A percentile compares a stretch with the other conserved stretches of the same genome.
These are phyloP conservation scores for Brasenia schreberi DNA, from an alignment of 164 flowering plant genomes.

Conservation along the genomic window DNA sequence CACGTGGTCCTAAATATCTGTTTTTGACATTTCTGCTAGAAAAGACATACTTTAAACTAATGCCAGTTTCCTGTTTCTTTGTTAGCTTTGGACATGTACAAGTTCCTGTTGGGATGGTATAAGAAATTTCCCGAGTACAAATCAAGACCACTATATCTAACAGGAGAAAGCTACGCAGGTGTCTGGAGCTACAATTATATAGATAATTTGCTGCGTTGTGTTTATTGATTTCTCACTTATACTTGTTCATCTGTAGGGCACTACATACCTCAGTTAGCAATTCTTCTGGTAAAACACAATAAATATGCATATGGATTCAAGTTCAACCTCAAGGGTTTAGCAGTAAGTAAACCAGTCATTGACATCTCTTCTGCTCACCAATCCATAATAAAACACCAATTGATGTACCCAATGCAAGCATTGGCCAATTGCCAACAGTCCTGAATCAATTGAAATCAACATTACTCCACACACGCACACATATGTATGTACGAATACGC, in stretches of 20 bases:
- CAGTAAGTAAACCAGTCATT: conserved; percentile 36
- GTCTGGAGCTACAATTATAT: not conserved
- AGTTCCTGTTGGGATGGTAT: conserved; percentile 63
- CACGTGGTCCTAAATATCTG: not conserved
- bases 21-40: not conserved
- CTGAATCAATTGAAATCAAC: not conserved
- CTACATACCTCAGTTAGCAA: conserved; percentile 86
- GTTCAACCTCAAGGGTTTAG: conserved; percentile 83
- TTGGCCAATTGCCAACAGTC: not conserved
- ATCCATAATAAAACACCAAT: not conserved
- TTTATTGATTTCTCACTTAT: not conserved
- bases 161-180: conserved; percentile 99
- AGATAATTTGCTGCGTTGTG: not conserved
- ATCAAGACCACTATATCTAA: conserved; percentile 58
- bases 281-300: conserved; percentile 58
- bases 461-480: not conserved
- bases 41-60: not conserved
- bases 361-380: not conserved
- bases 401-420: not conserved
- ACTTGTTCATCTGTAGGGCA: conserved; percentile 42
- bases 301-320: conserved; percentile 49
- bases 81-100: conserved; percentile 72
- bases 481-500: not conserved
- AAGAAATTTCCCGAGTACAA: conserved; percentile 66
- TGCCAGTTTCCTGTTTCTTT: conserved; percentile 4